Conservation (phyloP, 2,329 filamentous ascomycete species). For the Neocucurbitaria cava region DNA sequence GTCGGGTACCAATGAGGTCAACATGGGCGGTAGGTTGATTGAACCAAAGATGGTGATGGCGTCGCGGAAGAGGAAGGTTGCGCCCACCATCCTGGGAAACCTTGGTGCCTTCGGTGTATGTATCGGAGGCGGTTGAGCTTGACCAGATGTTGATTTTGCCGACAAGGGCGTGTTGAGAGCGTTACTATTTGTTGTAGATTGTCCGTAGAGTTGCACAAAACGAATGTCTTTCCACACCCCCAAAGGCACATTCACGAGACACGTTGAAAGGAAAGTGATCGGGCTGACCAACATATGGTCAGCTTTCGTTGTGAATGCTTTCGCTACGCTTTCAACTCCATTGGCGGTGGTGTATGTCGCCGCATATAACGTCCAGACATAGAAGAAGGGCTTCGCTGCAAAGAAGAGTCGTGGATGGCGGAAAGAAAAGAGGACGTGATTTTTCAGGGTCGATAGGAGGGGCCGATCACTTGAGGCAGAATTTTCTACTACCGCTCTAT, state of each 20-base stretch:
- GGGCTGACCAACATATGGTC: constrained; percentile 25
- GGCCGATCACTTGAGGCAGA: constrained; percentile 23
- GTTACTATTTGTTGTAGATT: constrained; percentile 2
- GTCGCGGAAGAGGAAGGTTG: constrained; percentile 38
- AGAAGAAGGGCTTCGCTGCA: constrained; percentile 34
- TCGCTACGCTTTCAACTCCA: constrained; percentile 25
- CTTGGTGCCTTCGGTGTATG: constrained; percentile 7
- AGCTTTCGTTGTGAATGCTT: constrained; percentile 12
- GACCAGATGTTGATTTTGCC: not conserved
- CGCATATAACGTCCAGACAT: constrained; percentile 39
- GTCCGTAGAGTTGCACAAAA: constrained; percentile 37
- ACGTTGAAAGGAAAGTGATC: constrained; percentile 35
- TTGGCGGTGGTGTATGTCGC: constrained; percentile 38
- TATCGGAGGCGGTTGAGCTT: not conserved
- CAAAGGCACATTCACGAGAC: constrained; percentile 34
- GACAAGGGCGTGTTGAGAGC: not conserved
- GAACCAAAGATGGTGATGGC: constrained; percentile 41
- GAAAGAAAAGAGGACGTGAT: constrained; percentile 27
- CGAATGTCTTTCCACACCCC: constrained; percentile 39
- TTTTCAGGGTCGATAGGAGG: constrained; percentile 22
- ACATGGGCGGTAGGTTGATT: constrained; percentile 34
- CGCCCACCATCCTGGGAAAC: constrained; percentile 23
- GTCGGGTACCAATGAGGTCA: constrained; percentile 26
- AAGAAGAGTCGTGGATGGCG: constrained; percentile 33
- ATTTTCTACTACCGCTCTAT: constrained; percentile 36